These are phyloP conservation scores for Erodium texanum DNA, from an alignment of 441 rosid species.

Conservation along the genomic window DNA sequence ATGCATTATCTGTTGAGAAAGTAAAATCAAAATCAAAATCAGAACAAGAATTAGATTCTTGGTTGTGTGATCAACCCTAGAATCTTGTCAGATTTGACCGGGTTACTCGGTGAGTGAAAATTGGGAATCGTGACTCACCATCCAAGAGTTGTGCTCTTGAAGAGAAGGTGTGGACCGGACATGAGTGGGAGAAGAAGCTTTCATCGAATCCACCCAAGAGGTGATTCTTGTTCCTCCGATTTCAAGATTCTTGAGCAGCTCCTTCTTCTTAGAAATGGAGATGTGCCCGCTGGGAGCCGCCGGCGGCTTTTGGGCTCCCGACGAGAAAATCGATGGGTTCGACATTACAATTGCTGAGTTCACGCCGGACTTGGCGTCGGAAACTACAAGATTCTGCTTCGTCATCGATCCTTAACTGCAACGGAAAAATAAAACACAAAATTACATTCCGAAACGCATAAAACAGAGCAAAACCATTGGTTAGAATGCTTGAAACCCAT, in stretches of 20 bases:
- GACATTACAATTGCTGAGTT: constrained; percentile 13
- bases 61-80: neutral
- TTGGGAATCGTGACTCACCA: constrained; percentile 28
- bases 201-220: constrained; percentile 50
- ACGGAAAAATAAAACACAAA: no score
- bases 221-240: constrained; percentile 31
- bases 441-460: no score
- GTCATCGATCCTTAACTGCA: constrained; percentile 23
- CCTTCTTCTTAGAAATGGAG: constrained; percentile 41
- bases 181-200: constrained; percentile 60
- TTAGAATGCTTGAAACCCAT: no score
- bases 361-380: constrained; percentile 27
- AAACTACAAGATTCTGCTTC: constrained; percentile 37
- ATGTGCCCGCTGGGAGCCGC: constrained; percentile 46
- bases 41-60: no score
- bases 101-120: no score
- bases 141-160: constrained; percentile 38
- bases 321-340: constrained; percentile 16
- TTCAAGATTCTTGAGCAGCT: constrained; percentile 53
- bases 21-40: no score
- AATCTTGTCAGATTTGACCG: no score
- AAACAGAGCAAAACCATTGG: no score
- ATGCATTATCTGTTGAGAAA: constrained; percentile 37
- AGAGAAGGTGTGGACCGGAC: neutral
- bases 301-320: constrained; percentile 42